Conservation (phyloP, 176 grass and related monocot genomes). For the Eleusine indica region DNA sequence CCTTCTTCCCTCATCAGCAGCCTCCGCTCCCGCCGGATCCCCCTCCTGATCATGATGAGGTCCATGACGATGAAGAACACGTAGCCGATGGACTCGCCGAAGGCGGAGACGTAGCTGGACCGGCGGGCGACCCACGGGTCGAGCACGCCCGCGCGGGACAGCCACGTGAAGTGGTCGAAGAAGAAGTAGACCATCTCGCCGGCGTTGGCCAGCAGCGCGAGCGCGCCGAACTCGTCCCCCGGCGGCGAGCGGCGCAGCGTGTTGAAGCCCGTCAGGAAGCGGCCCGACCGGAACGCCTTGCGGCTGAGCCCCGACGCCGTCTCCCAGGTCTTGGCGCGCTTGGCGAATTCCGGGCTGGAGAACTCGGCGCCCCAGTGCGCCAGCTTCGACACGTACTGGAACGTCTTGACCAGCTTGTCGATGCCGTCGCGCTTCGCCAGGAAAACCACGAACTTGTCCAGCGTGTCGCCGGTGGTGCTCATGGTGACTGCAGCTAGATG, state of each 20-base stretch:
- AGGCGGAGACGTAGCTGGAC: conserved; percentile 74
- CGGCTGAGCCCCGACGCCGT: conserved; percentile 85
- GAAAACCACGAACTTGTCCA: conserved; percentile 98
- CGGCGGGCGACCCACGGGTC: conserved; percentile 57
- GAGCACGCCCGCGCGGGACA: conserved; percentile 62
- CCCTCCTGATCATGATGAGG: conserved; percentile 72
- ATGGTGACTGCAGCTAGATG: conserved; percentile 27
- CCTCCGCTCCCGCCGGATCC: conserved; percentile 53
- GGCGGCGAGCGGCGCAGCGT: conserved; percentile 54
- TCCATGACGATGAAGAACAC: conserved; percentile 91
- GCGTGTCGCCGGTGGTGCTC: conserved; percentile 67
- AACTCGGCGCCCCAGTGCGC: conserved; percentile 70
- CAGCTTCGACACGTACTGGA: conserved; percentile 98
- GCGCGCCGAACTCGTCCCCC: conserved; percentile 49
- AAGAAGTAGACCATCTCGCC: conserved; percentile 99
- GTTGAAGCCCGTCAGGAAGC: conserved; percentile 84
- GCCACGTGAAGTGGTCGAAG: conserved; percentile 98
- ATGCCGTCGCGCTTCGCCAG: conserved; percentile 96
- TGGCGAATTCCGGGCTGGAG: conserved; percentile 51
- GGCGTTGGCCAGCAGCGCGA: conserved; percentile 86
- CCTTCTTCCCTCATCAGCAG: conserved; percentile 29
- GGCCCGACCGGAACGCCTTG: conserved; percentile 87
- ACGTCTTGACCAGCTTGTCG: conserved; percentile 99
- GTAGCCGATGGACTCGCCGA: conserved; percentile 85
- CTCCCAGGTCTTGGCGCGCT: conserved; percentile 93